phyloP scores from a whole-genome alignment of 768 basidiomycete species.

The Mycena galericulata region DNA sequence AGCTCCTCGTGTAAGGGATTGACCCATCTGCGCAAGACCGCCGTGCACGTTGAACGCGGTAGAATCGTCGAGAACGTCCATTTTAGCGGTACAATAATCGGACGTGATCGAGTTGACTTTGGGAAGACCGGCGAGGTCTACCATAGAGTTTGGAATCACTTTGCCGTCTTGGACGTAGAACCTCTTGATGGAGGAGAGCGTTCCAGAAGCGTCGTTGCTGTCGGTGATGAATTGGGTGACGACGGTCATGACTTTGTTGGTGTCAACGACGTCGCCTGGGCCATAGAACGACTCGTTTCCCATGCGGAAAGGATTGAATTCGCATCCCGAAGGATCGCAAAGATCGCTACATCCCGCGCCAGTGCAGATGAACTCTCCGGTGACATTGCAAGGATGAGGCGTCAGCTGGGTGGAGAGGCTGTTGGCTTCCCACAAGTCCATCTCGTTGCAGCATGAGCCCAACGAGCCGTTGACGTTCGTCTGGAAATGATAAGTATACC shows the following conservation, averaged over 20 bases:
- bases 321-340: constrained; percentile 55
- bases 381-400: constrained; percentile 50
- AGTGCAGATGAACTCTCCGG: constrained; percentile 47
- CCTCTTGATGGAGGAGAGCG: constrained; percentile 52
- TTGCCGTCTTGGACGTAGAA: constrained; percentile 53
- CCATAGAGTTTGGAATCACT: constrained; percentile 50
- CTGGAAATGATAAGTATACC: constrained; percentile 36
- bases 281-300: constrained; percentile 51
- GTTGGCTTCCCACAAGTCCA: constrained; percentile 59
- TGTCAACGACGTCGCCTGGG: constrained; percentile 50
- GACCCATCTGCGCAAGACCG: constrained; percentile 44
- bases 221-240: constrained; percentile 56
- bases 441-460: constrained; percentile 55
- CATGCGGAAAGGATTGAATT: constrained; percentile 58
- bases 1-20: constrained; percentile 45
- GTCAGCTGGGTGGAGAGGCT: constrained; percentile 49
- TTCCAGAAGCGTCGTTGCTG: constrained; percentile 47
- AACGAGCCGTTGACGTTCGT: constrained; percentile 48
- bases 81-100: constrained; percentile 48
- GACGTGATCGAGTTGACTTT: constrained; percentile 50
- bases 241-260: constrained; percentile 50
- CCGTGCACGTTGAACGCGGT: constrained; percentile 47
- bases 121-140: constrained; percentile 46
- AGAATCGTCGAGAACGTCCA: constrained; percentile 49
- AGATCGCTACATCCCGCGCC: constrained; percentile 43